Evolutionary conservation across 495 filamentous ascomycete species (phyloP), one percentile per base, ranked within the genome.

Genomic region (Clavariopsis aquatica): DNA sequence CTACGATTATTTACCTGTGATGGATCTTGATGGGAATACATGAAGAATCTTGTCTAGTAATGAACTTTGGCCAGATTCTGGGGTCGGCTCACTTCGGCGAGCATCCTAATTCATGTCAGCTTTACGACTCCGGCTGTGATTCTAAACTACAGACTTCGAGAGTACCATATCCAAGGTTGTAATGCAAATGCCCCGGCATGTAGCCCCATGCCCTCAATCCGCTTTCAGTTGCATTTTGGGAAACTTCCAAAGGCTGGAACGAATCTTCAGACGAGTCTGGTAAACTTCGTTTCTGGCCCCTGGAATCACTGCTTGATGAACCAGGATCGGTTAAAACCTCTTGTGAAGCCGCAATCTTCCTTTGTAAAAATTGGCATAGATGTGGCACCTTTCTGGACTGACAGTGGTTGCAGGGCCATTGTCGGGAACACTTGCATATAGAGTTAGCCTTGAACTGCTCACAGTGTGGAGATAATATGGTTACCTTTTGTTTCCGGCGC

Each of bases 371-470:
- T 6, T 69, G 71, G 56, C 78, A 80, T 1, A 76, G 62, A 59
- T 79, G 75, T 1, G 77, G 71, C 1, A 78, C 75, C 22, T 72
- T 73, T 62, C 78, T 66, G 52, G 73, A 72, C 19, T 71, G 57
- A 69, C 78, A 80, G 52, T 79, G 77, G 47, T 77, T 77, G 70
- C 78, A 80, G 1, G 78, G 78, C 57, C 78, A 80, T 62, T 74
- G 63, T 20, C 75, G 71, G 52, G 76, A 77, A 66, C 78, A 80
- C 78, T 80, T 45, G 55, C 24, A 27, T 12, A 26, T 58, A 34
- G 15, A 34, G 15, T 65, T 23, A 65, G 55, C 26, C 45, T 28
- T 46, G 55, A 15, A 24, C 17, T 2, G 12, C 20, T 1, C 13
- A 27, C 24, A 13, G 31, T 9, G 3, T 46, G 20, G 2, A 4